Evolutionary conservation across 768 basidiomycete species (phyloP).

Genomic region (Myochromella boudieri): DNA sequence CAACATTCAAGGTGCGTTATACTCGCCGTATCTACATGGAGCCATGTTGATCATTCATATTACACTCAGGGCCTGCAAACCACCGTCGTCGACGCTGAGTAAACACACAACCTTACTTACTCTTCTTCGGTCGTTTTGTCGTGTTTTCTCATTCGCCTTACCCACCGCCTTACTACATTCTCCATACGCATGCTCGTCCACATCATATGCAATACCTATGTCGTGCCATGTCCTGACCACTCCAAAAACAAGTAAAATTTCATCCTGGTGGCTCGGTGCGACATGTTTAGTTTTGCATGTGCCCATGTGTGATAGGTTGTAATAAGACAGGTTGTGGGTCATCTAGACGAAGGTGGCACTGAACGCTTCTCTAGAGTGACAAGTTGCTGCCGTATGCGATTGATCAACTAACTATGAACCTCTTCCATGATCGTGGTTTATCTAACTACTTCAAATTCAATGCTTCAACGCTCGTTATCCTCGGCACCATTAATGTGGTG

Average conservation of each 20-base stretch:
- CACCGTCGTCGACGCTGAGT: constrained; percentile 79
- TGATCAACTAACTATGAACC: too few species aligned
- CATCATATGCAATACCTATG: constrained; percentile 3
- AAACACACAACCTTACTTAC: constrained; percentile 21
- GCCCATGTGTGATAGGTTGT: too few species aligned
- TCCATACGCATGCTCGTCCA: constrained; percentile 9
- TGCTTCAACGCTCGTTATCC: too few species aligned
- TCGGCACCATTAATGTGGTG: too few species aligned
- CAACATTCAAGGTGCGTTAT: constrained; percentile 76
- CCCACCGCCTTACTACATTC: background rate
- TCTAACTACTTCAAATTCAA: too few species aligned
- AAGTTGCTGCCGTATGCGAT: too few species aligned
- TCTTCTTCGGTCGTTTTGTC: background rate
- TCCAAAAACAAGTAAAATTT: constrained; percentile 1
- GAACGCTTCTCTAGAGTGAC: too few species aligned
- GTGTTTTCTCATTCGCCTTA: background rate
- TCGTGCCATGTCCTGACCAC: constrained; percentile 7
- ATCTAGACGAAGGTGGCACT: too few species aligned
- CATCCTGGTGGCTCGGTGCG: background rate
- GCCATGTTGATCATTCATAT: background rate
- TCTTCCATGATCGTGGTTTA: too few species aligned
- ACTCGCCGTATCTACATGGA: background rate
- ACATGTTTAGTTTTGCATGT: too few species aligned
- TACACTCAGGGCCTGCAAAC: constrained; percentile 79
- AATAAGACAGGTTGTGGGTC: too few species aligned